Evolutionary conservation across 495 filamentous ascomycete genomes (phyloP).

Genomic region (Aspergillus indologenus): DNA sequence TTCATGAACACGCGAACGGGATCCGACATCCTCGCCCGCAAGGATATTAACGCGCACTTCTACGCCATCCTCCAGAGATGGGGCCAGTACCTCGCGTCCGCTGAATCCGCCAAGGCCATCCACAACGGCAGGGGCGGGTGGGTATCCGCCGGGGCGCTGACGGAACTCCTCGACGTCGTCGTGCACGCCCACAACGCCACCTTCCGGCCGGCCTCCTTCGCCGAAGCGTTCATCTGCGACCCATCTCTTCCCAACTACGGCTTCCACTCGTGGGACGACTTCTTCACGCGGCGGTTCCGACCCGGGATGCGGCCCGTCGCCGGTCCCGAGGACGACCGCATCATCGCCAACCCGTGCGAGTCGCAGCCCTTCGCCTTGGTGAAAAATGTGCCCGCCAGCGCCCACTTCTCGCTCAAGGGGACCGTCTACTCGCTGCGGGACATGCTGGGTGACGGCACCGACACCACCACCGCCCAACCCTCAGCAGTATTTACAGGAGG

Average conservation of each 20-base stretch:
- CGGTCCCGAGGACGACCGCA: constrained; percentile 29
- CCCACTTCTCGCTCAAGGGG: constrained; percentile 9
- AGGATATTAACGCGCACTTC: neutral
- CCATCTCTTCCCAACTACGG: constrained; percentile 29
- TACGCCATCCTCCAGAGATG: neutral
- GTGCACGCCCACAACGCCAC: neutral
- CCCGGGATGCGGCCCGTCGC: constrained; percentile 54
- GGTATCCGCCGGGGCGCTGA: neutral
- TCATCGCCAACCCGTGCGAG: neutral
- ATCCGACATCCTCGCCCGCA: neutral
- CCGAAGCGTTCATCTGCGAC: neutral
- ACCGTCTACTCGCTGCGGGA: constrained; percentile 24
- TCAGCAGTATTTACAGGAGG: constrained; percentile 52
- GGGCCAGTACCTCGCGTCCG: neutral
- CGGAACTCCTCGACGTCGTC: neutral
- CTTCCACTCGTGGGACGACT: constrained; percentile 66
- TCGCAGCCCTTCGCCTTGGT: neutral
- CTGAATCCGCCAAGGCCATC: neutral
- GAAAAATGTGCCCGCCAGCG: constrained; percentile 50
- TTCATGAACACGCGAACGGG: neutral
- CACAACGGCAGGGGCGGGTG: neutral
- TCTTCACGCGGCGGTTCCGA: constrained; percentile 62
- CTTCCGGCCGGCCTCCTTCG: neutral
- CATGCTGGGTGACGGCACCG: constrained; percentile 48
- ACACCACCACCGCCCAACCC: constrained; percentile 35